Conservation (phyloP, 2,329 filamentous ascomycete genomes). For the Arthroderma sp. region DNA sequence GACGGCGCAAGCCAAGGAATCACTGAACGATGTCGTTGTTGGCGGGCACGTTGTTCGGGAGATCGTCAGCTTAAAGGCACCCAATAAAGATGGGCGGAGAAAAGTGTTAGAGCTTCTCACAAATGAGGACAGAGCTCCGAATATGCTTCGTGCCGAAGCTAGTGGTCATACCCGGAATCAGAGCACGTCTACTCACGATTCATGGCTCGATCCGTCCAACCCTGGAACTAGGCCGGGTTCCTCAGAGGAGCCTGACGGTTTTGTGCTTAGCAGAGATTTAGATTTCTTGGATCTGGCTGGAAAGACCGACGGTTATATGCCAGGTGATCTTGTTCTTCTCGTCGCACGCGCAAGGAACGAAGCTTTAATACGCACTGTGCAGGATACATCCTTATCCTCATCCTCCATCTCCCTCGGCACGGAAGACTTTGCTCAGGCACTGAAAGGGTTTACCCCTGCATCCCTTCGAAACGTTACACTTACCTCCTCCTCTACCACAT, state of each 20-base stretch:
- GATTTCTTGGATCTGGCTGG: conserved; percentile 90
- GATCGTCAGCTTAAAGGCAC: conserved; percentile 77
- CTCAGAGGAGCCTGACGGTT: conserved; percentile 42
- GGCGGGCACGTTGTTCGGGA: conserved; percentile 87
- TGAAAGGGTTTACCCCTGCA: conserved; percentile 87
- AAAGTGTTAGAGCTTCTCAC: conserved; percentile 73
- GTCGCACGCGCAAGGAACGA: conserved; percentile 82
- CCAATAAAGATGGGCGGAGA: conserved; percentile 78
- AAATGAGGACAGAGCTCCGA: conserved; percentile 28
- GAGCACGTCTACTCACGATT: conserved; percentile 38
- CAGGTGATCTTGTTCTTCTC: conserved; percentile 76
- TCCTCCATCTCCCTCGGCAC: conserved; percentile 52
- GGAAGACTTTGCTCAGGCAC: conserved; percentile 67
- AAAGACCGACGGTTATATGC: conserved; percentile 95
- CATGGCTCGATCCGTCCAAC: conserved; percentile 65
- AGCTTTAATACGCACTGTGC: conserved; percentile 73
- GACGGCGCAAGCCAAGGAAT: conserved; percentile 86
- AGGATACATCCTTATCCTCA: conserved; percentile 35
- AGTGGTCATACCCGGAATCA: conserved; percentile 24
- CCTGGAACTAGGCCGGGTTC: conserved; percentile 37
- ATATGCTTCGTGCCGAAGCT: conserved; percentile 19
- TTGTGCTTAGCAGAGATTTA: conserved; percentile 60
- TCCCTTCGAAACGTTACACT: conserved; percentile 89
- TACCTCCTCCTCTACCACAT: conserved; percentile 84
- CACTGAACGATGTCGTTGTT: conserved; percentile 77